Conservation (phyloP, 176 grass and related monocot species). For the Eragrostis curvula region DNA sequence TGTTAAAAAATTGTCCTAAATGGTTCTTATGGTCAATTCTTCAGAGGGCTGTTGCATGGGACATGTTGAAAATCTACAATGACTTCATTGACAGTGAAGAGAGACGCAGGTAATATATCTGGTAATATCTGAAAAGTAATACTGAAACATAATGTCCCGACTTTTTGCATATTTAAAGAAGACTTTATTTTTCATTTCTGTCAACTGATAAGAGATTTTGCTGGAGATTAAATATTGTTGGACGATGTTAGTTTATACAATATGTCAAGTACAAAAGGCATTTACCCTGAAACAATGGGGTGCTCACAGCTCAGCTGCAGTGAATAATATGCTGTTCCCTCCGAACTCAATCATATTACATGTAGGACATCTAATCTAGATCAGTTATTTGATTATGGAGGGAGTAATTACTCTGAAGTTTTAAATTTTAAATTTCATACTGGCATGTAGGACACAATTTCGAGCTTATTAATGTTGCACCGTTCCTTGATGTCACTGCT, state of each 20-base stretch:
- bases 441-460: not conserved
- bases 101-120: slow-evolving; percentile 68
- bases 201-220: not conserved
- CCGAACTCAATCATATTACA: too few species aligned
- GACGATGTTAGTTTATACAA: not conserved
- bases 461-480: not conserved
- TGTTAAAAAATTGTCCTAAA: not conserved
- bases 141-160: not conserved
- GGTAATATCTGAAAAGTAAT: slow-evolving; percentile 16
- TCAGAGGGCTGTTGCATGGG: slow-evolving; percentile 82
- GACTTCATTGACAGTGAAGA: slow-evolving; percentile 87
- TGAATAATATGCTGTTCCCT: too few species aligned
- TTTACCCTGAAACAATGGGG: not conserved
- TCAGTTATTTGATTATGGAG: too few species aligned
- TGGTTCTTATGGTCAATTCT: slow-evolving; percentile 27
- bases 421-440: not conserved
- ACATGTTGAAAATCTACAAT: slow-evolving; percentile 96
- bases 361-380: too few species aligned
- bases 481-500: not conserved
- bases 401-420: not conserved
- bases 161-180: not conserved
- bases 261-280: slow-evolving; percentile 19
- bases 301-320: not conserved
- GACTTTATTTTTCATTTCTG: not conserved
- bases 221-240: slow-evolving; percentile 28